phyloP scores from a whole-genome alignment of 2,329 filamentous ascomycete genomes.

The Pseudocercospora crystallina region DNA sequence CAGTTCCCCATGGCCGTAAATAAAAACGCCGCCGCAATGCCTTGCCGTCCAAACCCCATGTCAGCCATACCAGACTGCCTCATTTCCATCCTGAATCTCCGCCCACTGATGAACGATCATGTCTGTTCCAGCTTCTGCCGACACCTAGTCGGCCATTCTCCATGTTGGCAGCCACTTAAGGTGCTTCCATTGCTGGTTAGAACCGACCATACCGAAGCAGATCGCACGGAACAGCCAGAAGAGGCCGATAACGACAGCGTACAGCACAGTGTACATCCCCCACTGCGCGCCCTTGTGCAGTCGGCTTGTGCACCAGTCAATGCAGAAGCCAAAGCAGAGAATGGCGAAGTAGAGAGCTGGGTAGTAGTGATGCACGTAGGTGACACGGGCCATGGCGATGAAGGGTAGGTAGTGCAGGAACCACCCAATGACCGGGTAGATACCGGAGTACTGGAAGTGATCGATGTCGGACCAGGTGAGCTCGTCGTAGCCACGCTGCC shows the following conservation, averaged over 20 bases:
- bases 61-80: too few species aligned
- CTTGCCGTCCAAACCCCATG: background rate
- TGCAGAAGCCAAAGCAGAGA: constrained; percentile 79
- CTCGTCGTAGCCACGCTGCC: constrained; percentile 91
- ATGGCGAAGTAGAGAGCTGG: constrained; percentile 98
- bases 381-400: constrained; percentile 96
- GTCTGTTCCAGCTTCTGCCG: too few species aligned
- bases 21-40: constrained; percentile 16
- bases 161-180: constrained; percentile 91
- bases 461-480: constrained; percentile 79
- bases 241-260: constrained; percentile 71
- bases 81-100: too few species aligned
- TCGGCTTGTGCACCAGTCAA: constrained; percentile 77
- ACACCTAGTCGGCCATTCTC: constrained; percentile 61
- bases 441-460: constrained; percentile 87
- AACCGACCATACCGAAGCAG: constrained; percentile 91
- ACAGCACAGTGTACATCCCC: constrained; percentile 71
- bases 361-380: constrained; percentile 99
- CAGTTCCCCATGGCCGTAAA: background rate
- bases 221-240: constrained; percentile 92
- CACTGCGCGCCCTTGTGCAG: constrained; percentile 64
- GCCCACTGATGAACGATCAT: too few species aligned
- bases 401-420: constrained; percentile 95
- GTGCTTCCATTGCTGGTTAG: constrained; percentile 80
- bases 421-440: constrained; percentile 93